Conservation (phyloP, 108 stramenopile genomes). For the Nitzschia sp. region DNA sequence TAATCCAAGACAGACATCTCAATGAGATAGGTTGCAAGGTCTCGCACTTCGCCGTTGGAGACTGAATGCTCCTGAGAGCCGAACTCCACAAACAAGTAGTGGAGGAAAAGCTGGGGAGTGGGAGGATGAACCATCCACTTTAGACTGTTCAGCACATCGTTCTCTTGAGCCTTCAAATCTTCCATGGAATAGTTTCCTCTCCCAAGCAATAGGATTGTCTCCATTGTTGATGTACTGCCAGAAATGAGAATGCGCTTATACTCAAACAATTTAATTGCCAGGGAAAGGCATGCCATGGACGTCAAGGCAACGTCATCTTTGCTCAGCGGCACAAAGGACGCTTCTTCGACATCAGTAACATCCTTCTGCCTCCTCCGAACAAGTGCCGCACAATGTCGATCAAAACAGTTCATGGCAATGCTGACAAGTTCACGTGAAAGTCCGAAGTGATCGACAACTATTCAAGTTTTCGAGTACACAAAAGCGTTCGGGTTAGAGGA, state of each 20-base stretch:
- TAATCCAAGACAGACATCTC: slow-evolving; percentile 43
- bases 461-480: background rate
- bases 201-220: slow-evolving; percentile 44
- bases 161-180: slow-evolving; percentile 55
- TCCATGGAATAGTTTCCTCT: slow-evolving; percentile 42
- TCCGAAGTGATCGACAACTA: slow-evolving; percentile 72
- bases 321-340: slow-evolving; percentile 16
- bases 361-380: background rate
- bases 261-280: slow-evolving; percentile 73
- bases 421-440: slow-evolving; percentile 63
- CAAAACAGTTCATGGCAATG: slow-evolving; percentile 67
- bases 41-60: background rate
- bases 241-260: slow-evolving; percentile 34
- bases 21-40: slow-evolving; percentile 30
- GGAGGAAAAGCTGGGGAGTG: slow-evolving; percentile 45
- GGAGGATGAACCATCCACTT: slow-evolving; percentile 66
- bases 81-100: slow-evolving; percentile 12
- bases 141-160: slow-evolving; percentile 37
- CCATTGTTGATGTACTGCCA: slow-evolving; percentile 28
- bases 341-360: background rate
- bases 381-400: slow-evolving; percentile 47
- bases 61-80: background rate
- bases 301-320: slow-evolving; percentile 65
- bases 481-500: background rate
- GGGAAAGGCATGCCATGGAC: slow-evolving; percentile 70